Evolutionary conservation across 2,329 filamentous ascomycete species (phyloP).

Genomic region (Ophidiomyces ophidiicola): DNA sequence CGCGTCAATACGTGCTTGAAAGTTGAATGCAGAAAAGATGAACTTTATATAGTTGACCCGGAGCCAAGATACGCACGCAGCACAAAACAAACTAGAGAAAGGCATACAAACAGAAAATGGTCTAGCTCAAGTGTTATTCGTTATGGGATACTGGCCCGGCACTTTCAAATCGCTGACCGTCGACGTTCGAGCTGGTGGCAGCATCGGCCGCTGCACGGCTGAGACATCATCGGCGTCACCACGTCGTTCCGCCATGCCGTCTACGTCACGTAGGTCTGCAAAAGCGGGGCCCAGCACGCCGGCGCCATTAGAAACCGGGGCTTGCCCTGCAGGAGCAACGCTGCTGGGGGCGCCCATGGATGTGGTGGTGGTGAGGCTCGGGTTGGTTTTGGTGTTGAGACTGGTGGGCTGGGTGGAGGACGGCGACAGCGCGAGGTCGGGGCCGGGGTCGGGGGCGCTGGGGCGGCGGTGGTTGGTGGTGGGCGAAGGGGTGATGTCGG

Average conservation of each 20-base stretch:
- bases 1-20: too few species aligned
- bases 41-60: too few species aligned
- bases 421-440: too few species aligned
- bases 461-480: slow-evolving; percentile 6
- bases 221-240: background rate
- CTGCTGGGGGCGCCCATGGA: slow-evolving; percentile 1
- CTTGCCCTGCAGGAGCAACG: background rate
- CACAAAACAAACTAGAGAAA: background rate
- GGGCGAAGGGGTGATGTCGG: background rate
- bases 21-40: too few species aligned
- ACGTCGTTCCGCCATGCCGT: background rate
- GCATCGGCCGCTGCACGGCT: background rate
- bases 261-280: background rate
- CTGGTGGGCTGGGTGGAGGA: slow-evolving; percentile 13
- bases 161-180: slow-evolving; percentile 56
- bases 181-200: slow-evolving; percentile 33
- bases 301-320: background rate
- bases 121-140: slow-evolving; percentile 2
- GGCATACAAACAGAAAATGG: background rate
- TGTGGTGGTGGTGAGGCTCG: slow-evolving; percentile 6
- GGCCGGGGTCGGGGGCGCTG: slow-evolving; percentile 11
- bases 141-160: slow-evolving; percentile 51
- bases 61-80: too few species aligned
- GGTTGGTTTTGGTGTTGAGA: slow-evolving; percentile 23
- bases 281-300: background rate